These are phyloP conservation scores for Russula griseocarnosa DNA, from an alignment of 768 basidiomycete genomes.

Conservation along the genomic window DNA sequence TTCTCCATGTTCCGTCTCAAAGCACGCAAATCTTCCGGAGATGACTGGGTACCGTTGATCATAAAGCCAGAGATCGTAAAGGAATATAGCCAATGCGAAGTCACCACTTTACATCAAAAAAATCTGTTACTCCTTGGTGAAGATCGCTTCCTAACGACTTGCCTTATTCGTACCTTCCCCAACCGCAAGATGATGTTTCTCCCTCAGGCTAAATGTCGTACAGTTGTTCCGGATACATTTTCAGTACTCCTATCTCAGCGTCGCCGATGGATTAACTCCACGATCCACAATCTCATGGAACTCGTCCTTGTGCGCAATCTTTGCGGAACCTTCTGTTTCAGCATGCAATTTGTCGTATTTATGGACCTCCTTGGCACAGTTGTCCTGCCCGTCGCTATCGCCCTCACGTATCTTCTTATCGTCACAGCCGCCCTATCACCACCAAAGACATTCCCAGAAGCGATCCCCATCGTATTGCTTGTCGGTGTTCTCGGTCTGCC, in stretches of 20 bases:
- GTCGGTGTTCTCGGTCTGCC: conserved; percentile 91
- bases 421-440: conserved; percentile 76
- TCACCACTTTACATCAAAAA: conserved; percentile 95
- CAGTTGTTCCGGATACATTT: conserved; percentile 96
- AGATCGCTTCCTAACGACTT: conserved; percentile 97
- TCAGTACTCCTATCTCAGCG: conserved; percentile 90
- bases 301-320: conserved; percentile 94
- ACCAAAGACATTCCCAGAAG: conserved; percentile 81
- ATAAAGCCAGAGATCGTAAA: conserved; percentile 96
- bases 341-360: conserved; percentile 99
- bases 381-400: conserved; percentile 91
- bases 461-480: conserved; percentile 89
- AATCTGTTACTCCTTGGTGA: conserved; percentile 94
- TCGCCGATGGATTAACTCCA: conserved; percentile 98
- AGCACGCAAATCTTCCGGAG: conserved; percentile 79
- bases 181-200: conserved; percentile 99
- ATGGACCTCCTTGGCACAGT: conserved; percentile 93
- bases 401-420: conserved; percentile 84
- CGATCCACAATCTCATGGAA: conserved; percentile 99
- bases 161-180: conserved; percentile 93
- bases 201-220: conserved; percentile 91
- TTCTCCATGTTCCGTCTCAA: conserved; percentile 99
- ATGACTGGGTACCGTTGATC: conserved; percentile 97
- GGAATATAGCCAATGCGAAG: conserved; percentile 93
- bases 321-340: conserved; percentile 99